These are phyloP conservation scores for Ceratocystis alfenasii DNA, from an alignment of 2,329 filamentous ascomycete genomes.

Conservation along the genomic window DNA sequence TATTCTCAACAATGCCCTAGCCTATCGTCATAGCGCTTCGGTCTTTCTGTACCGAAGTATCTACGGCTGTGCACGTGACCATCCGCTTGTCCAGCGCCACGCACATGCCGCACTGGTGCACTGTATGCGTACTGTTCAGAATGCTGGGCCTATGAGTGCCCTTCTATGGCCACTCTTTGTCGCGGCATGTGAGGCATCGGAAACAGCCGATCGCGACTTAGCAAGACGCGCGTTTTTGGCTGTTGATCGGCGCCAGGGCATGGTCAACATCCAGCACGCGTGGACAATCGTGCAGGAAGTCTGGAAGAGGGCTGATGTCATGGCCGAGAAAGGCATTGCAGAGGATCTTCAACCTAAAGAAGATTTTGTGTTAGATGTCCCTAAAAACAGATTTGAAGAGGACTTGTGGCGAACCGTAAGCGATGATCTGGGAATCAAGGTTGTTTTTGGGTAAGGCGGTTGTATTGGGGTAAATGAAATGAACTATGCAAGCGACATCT, in stretches of 20 bases:
- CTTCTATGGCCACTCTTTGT: slow-evolving; percentile 57
- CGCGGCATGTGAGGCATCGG: slow-evolving; percentile 47
- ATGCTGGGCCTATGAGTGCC: slow-evolving; percentile 49
- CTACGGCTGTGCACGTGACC: slow-evolving; percentile 36
- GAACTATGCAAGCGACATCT: not conserved
- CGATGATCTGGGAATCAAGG: slow-evolving; percentile 45
- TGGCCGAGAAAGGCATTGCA: slow-evolving; percentile 18
- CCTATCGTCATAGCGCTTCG: slow-evolving; percentile 47
- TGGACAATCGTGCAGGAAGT: slow-evolving; percentile 51
- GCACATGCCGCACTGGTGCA: slow-evolving; percentile 39
- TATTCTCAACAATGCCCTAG: slow-evolving; percentile 47
- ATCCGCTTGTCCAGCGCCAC: slow-evolving; percentile 43
- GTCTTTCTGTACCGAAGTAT: slow-evolving; percentile 48
- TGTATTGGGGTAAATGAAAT: too few species aligned
- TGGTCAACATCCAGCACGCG: slow-evolving; percentile 51
- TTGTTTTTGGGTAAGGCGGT: slow-evolving; percentile 43
- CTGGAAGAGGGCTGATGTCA: slow-evolving; percentile 42
- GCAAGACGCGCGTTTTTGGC: slow-evolving; percentile 42
- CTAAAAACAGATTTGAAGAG: slow-evolving; percentile 24
- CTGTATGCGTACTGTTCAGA: slow-evolving; percentile 43
- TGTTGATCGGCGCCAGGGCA: slow-evolving; percentile 47
- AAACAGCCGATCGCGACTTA: slow-evolving; percentile 38
- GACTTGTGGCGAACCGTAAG: slow-evolving; percentile 48
- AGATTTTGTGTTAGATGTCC: not conserved
- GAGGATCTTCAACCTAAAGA: not conserved